Percentiles rank a stretch among this genome's conserved stretches.
Evolutionary conservation across 768 basidiomycete species (phyloP).

Genomic region (Xerocomellus amylosporus): DNA sequence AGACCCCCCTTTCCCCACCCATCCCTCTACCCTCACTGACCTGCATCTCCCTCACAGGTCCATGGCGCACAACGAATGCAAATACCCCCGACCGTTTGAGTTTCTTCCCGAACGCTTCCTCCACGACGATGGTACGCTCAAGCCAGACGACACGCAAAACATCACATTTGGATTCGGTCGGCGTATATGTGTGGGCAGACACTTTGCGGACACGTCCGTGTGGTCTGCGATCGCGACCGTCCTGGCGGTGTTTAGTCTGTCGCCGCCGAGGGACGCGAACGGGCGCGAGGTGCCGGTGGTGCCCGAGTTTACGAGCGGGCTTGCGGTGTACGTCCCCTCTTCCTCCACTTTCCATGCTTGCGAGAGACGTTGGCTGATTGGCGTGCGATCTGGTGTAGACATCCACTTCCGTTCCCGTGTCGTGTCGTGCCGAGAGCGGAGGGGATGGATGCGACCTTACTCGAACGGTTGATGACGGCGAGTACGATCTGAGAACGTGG

Average conservation of each 20-base stretch:
- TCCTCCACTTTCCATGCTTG: too few relatives aligned
- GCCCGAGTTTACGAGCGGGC: conserved; percentile 12
- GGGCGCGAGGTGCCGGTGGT: conserved; percentile 15
- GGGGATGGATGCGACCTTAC: not conserved
- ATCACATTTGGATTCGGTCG: conserved; percentile 27
- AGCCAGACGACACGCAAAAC: conserved; percentile 7
- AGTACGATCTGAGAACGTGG: not conserved
- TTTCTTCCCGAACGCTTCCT: conserved; percentile 43
- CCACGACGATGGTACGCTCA: conserved; percentile 20
- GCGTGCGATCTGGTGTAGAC: not conserved
- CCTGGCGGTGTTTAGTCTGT: conserved; percentile 13
- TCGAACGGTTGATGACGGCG: conserved; percentile 4
- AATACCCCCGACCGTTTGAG: conserved; percentile 36
- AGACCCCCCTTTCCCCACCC: not conserved
- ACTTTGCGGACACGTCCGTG: conserved; percentile 19
- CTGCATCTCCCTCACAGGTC: not conserved
- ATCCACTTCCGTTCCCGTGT: conserved; percentile 11
- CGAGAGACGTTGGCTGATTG: too few relatives aligned
- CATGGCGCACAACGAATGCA: conserved; percentile 20
- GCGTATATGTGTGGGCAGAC: conserved; percentile 24
- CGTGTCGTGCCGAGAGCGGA: conserved; percentile 5
- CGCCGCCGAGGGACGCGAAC: conserved; percentile 1
- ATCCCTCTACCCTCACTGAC: not conserved
- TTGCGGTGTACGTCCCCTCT: conserved; percentile 7
- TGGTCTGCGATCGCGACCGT: conserved; percentile 17